phyloP scores from a whole-genome alignment of 2,329 filamentous ascomycete species.

The Periconia sp. region DNA sequence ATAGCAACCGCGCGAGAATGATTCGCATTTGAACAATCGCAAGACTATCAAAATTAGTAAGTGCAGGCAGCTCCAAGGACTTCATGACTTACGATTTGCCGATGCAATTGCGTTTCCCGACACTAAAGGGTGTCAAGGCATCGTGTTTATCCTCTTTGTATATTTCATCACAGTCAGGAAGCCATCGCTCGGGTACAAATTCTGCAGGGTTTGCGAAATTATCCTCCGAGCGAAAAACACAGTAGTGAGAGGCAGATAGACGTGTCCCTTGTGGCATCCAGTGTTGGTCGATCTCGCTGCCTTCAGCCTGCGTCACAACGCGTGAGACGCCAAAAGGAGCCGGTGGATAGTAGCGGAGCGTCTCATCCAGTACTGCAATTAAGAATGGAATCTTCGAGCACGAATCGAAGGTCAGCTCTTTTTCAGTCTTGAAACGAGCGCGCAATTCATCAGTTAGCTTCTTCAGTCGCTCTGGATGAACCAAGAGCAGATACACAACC shows the following conservation, averaged over 20 bases:
- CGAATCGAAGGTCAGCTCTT: background rate
- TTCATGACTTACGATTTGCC: background rate
- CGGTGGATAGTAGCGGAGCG: too few relatives aligned
- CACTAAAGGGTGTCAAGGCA: background rate
- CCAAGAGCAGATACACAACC: background rate
- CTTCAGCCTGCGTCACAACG: too few relatives aligned
- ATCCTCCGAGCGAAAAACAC: too few relatives aligned
- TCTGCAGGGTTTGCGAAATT: too few relatives aligned
- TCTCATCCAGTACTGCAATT: too few relatives aligned
- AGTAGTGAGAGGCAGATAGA: too few relatives aligned
- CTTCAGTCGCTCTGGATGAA: background rate
- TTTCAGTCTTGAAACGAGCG: background rate
- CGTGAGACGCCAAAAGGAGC: too few relatives aligned
- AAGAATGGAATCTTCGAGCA: background rate
- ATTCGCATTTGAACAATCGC: conserved; percentile 45
- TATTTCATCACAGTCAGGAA: background rate
- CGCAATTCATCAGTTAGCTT: background rate
- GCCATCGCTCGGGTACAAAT: background rate
- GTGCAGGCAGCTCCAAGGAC: too few relatives aligned
- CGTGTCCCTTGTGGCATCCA: too few relatives aligned
- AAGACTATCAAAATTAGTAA: too few relatives aligned
- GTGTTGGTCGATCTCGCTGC: too few relatives aligned
- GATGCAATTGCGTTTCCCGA: background rate
- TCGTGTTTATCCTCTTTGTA: background rate
- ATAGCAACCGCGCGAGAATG: conserved; percentile 41